Percentiles rank a stretch among this genome's conserved stretches.
Evolutionary conservation across 2,329 filamentous ascomycete genomes (phyloP).

Genomic region (Colletotrichum coccodes): DNA sequence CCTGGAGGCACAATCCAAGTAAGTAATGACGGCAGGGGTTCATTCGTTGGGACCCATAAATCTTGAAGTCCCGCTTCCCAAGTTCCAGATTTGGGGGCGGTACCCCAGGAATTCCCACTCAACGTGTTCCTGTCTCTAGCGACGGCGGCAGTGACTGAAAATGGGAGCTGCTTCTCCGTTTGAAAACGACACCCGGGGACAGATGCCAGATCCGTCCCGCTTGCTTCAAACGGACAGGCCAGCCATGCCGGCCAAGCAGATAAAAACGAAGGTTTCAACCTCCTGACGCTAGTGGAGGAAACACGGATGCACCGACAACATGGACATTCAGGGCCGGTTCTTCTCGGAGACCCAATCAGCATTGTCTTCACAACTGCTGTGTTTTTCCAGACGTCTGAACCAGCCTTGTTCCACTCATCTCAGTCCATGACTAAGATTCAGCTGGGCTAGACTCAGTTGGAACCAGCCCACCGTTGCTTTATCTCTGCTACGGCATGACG

Average conservation of each 20-base stretch:
- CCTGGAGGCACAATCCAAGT: not conserved
- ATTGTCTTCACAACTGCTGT: not conserved
- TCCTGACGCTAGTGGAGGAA: not conserved
- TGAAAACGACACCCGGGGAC: not conserved
- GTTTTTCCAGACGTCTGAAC: not conserved
- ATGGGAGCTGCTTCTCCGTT: not conserved
- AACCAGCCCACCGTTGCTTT: not conserved
- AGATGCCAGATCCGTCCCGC: not conserved
- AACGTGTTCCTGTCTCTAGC: constrained; percentile 1
- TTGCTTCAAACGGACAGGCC: constrained; percentile 11
- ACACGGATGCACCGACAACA: not conserved
- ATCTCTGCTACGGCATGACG: constrained; percentile 9
- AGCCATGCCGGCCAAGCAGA: not conserved
- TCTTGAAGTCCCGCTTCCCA: not conserved
- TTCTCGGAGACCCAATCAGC: not conserved
- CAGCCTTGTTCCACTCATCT: not conserved
- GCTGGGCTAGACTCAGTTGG: not conserved
- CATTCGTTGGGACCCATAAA: constrained; percentile 9
- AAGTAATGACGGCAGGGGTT: not conserved
- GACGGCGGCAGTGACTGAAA: not conserved
- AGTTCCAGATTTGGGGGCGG: constrained; percentile 17
- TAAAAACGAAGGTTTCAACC: not conserved
- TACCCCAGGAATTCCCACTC: constrained; percentile 10
- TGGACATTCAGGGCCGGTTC: not conserved
- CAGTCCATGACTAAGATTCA: not conserved